Percentiles rank a stretch among this genome's conserved stretches.
These are phyloP conservation scores for Fusarium sp. DNA, from an alignment of 2,329 filamentous ascomycete genomes.

Conservation along the genomic window DNA sequence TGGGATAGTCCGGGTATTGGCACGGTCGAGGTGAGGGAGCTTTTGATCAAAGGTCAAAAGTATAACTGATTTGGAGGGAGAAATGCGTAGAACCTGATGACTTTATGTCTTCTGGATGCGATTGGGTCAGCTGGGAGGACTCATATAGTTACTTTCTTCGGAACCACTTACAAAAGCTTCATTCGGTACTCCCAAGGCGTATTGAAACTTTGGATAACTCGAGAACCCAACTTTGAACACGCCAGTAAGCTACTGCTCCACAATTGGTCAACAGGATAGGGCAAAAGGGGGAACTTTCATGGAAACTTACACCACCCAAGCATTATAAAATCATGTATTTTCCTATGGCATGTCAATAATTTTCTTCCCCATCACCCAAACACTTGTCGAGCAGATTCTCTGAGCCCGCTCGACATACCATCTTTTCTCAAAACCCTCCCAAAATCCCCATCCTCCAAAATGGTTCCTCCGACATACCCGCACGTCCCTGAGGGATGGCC, in stretches of 20 bases:
- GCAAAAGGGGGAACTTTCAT: background rate
- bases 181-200: background rate
- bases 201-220: background rate
- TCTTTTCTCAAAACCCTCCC: background rate
- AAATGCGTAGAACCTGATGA: background rate
- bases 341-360: background rate
- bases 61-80: background rate
- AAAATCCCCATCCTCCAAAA: background rate
- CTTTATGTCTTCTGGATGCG: background rate
- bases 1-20: background rate
- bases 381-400: background rate
- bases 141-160: background rate
- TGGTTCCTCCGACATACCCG: rapidly evolving
- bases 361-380: background rate
- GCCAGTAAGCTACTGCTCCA: background rate
- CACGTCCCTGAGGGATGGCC: background rate
- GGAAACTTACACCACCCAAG: background rate
- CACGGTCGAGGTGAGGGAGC: background rate
- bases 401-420: background rate
- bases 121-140: background rate
- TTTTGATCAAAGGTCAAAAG: background rate
- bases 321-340: background rate
- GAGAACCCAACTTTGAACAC: background rate
- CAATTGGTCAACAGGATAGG: background rate
- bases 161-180: background rate